Percentiles rank a stretch among this genome's conserved stretches.
Evolutionary conservation across 805 yeast genomes (phyloP).

Genomic region (Starmerella stellata): DNA sequence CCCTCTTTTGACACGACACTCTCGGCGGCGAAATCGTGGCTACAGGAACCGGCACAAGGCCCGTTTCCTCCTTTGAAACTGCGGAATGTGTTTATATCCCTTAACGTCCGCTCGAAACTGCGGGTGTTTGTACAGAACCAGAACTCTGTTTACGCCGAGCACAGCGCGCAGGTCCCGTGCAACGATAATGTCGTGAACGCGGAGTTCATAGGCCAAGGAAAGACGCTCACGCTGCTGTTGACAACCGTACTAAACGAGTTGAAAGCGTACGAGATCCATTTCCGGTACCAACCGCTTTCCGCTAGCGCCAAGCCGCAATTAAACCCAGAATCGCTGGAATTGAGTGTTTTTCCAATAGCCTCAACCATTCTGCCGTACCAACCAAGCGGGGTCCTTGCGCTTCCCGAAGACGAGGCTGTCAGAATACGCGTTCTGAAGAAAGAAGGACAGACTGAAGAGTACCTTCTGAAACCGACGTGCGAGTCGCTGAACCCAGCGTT

Average conservation of each 20-base stretch:
- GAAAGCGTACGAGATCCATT: conserved; percentile 17
- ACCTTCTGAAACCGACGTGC: conserved; percentile 1
- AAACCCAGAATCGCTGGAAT: background rate
- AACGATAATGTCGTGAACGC: conserved; percentile 19
- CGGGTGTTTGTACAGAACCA: conserved; percentile 38
- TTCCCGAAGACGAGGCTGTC: background rate
- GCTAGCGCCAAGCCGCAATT: background rate
- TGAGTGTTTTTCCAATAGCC: background rate
- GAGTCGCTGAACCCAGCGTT: conserved; percentile 15
- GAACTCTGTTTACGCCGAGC: conserved; percentile 15
- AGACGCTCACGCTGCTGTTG: conserved; percentile 18
- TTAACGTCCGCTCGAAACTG: conserved; percentile 45
- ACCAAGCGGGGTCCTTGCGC: background rate
- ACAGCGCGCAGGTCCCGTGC: conserved; percentile 15
- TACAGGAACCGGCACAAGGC: conserved; percentile 35
- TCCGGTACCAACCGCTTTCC: conserved; percentile 18
- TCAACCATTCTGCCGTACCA: background rate
- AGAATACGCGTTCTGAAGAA: background rate
- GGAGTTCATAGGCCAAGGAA: conserved; percentile 15
- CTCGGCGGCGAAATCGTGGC: conserved; percentile 22
- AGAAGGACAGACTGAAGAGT: conserved; percentile 1
- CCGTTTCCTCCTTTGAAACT: conserved; percentile 49
- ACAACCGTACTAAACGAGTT: conserved; percentile 14
- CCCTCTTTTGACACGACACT: conserved; percentile 1
- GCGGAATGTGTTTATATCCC: conserved; percentile 52